Evolutionary conservation across 345 rosid genomes (phyloP), one percentile per base, ranked within the genome.

Genomic region (Odontarrhena argentea): DNA sequence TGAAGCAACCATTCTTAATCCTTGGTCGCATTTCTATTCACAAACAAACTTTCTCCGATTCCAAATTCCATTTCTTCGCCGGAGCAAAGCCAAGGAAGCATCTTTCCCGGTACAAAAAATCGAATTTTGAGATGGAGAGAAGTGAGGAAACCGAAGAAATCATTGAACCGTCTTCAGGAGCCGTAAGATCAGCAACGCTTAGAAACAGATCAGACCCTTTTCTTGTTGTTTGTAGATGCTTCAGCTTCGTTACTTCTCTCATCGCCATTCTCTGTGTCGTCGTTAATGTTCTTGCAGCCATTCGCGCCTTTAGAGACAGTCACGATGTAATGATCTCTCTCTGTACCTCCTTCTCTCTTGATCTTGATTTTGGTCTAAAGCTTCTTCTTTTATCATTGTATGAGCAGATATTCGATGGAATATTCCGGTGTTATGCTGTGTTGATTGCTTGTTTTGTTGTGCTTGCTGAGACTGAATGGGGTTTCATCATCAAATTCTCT

Each of bases 401-500:
- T 1, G 35, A 66, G 68, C 59, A 94, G 97, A 46, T 91, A 60
- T 94, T 94, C 62, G 88, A 91, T 71, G 99, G 99, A 41, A 85
- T 94, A 45, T 94, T 94, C 65, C 82, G 97, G 74, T 88, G 97
- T 64, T 94, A 91, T 38, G 96, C 96, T 11, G 93, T 91, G 74
- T 51, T 84, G 74, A 79, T 88, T 45, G 91, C 89, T 50, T 58
- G 66, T 44, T 74, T 91, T 38, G 96, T 86, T 60, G 87, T 86
- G 61, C 50, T 94, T 0, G 97, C 82, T 0, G 99, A 94, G 84
- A 91, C 99, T 0, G 99, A 94, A 58, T 94, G 99, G 99, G 81
- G 77, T 13, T 87, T 86, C 60, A 78, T 92, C 32, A 44, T 72
- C 62, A 85, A 81, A 75, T 89, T 85, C 51, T 89, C 82, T 59